Evolutionary conservation across 2,329 filamentous ascomycete species (phyloP).

Genomic region (Clonostachys rosea): DNA sequence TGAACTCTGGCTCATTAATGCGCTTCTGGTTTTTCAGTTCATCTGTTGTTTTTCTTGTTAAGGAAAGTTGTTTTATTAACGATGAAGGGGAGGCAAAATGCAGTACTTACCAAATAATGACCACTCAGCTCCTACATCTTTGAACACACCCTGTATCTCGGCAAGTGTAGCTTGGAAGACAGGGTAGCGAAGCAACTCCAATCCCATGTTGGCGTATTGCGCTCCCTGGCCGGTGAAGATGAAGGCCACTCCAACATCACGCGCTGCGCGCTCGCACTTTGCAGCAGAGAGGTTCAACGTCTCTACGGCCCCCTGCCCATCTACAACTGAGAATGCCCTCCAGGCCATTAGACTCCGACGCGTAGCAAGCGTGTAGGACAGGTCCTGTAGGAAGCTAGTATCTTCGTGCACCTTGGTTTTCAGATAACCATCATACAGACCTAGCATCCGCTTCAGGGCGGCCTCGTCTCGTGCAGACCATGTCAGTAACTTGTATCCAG

Average conservation of each 20-base stretch:
- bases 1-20: slow-evolving; percentile 24
- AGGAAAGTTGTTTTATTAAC: not conserved
- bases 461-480: not conserved
- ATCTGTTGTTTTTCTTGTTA: not conserved
- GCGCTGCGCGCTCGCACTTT: no score
- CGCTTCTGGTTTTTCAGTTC: not conserved
- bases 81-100: no score
- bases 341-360: slow-evolving; percentile 6
- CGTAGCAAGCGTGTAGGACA: slow-evolving; percentile 8
- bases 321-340: slow-evolving; percentile 4
- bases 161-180: not conserved
- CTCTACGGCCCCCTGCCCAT: no score
- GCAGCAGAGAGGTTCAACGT: no score
- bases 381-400: slow-evolving; percentile 3
- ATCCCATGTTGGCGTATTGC: slow-evolving; percentile 12
- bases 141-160: not conserved
- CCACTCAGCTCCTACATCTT: not conserved
- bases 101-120: not conserved
- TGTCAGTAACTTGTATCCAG: not conserved
- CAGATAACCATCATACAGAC: not conserved
- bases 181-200: slow-evolving; percentile 3
- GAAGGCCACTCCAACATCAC: no score
- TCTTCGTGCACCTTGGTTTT: not conserved
- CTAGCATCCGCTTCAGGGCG: not conserved
- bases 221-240: slow-evolving; percentile 17